These are phyloP conservation scores for Blastobotrys mokoenaii DNA, from an alignment of 805 yeast species.

Conservation along the genomic window DNA sequence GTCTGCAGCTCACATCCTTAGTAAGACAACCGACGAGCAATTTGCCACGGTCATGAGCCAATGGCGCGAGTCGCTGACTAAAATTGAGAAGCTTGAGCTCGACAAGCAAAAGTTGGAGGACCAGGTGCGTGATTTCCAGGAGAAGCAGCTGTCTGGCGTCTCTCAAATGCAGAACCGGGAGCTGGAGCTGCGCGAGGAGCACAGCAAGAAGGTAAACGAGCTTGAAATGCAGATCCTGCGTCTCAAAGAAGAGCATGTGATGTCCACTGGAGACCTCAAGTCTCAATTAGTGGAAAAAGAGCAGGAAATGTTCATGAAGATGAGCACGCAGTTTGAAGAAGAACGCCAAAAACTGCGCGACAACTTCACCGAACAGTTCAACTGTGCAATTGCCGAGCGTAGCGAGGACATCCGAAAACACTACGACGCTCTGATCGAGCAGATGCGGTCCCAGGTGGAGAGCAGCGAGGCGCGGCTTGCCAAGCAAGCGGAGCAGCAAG, in stretches of 20 bases:
- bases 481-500: background rate
- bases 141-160: background rate
- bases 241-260: background rate
- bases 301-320: constrained; percentile 5
- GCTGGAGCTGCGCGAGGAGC: background rate
- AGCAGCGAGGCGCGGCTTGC: background rate
- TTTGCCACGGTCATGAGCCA: too few species aligned
- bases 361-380: too few species aligned
- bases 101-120: constrained; percentile 30
- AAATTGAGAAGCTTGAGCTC: constrained; percentile 21
- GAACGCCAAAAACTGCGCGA: constrained; percentile 17
- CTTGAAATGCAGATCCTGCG: constrained; percentile 5
- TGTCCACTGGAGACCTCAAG: background rate
- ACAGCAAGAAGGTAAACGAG: background rate
- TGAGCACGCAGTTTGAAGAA: constrained; percentile 21
- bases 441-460: background rate
- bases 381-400: too few species aligned
- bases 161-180: background rate
- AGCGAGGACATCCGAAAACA: background rate
- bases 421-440: background rate
- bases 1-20: too few species aligned
- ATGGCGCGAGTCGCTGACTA: too few species aligned
- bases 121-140: constrained; percentile 21
- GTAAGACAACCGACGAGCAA: too few species aligned
- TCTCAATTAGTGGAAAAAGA: constrained; percentile 2